Evolutionary conservation across 2,329 filamentous ascomycete genomes (phyloP), one percentile per base, ranked within the genome.

Genomic region (Aspergillus pseudoviridinutans): DNA sequence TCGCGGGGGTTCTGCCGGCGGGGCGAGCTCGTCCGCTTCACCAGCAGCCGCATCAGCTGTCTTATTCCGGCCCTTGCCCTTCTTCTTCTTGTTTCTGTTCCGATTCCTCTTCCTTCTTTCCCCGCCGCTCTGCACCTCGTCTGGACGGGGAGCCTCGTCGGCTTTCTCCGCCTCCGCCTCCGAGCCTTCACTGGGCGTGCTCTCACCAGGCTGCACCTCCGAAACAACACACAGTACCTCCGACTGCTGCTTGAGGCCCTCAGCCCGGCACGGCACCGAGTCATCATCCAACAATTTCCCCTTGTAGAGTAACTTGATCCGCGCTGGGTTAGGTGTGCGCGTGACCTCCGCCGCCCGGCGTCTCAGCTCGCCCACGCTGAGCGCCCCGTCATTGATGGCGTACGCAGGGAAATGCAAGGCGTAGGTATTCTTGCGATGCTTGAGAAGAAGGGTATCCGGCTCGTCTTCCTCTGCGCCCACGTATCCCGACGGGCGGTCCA

Each of bases 171-270:
- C 62, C 24, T 71, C 69, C 51, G 64, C 68, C 17, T 69, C 70
- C 2, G 73, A 74, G 20, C 59, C 51, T 27, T 74, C 74, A 50
- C 69, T 72, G 10, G 68, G 66, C 10, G 67, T 66, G 49, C 62
- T 67, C 29, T 69, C 66, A 12, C 68, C 71, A 1, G 66, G 62
- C 24, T 60, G 60, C n/a, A 68, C 69, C 50, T 78, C 74, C 4
- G 75, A 76, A 28, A 80, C 73, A 42, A 80, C 77, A 53, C 75
- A 78, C 55, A 78, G 65, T 51, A 80, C 71, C 62, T 79, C 75
- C 3, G 77, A 79, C 52, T 80, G 73, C 60, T 80, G 78, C 60
- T 80, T 80, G 38, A 80, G 67, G 17, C 77, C 75, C 57, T 79
- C 77, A 38, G 71, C 65, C 58, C 74, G 75, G 56, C 78, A 76